A percentile compares a stretch with the other conserved stretches of the same genome.
Conservation (phyloP, 2,329 filamentous ascomycete species). For the Apiospora koreana region DNA sequence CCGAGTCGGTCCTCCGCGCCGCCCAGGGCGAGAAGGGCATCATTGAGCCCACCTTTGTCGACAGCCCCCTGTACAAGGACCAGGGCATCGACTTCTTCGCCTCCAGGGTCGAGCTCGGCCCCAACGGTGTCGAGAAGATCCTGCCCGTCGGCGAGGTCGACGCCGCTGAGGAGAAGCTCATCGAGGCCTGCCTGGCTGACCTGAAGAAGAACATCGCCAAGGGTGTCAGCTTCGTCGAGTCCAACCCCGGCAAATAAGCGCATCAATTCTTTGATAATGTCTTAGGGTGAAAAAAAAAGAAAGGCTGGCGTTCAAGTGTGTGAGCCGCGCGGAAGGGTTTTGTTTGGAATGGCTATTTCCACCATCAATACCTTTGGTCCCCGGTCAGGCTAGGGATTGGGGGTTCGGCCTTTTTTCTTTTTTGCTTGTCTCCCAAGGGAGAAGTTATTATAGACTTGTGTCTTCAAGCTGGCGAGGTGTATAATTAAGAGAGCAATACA, state of each 20-base stretch:
- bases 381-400: slow-evolving; percentile 10
- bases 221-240: slow-evolving; percentile 66
- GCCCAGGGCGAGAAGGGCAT: slow-evolving; percentile 92
- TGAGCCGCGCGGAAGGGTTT: background rate
- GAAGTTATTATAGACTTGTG: slow-evolving; percentile 17
- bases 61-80: slow-evolving; percentile 98
- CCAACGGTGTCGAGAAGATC: slow-evolving; percentile 94
- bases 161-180: slow-evolving; percentile 82
- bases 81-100: slow-evolving; percentile 97
- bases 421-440: slow-evolving; percentile 14
- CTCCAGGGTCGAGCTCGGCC: slow-evolving; percentile 92
- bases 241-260: slow-evolving; percentile 55
- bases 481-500: slow-evolving; percentile 14
- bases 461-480: slow-evolving; percentile 18
- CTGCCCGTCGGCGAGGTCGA: slow-evolving; percentile 83
- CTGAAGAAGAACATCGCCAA: slow-evolving; percentile 96
- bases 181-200: slow-evolving; percentile 82
- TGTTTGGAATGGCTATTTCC: slow-evolving; percentile 7
- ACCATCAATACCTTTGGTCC: background rate
- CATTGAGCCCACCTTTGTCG: slow-evolving; percentile 93
- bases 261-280: background rate
- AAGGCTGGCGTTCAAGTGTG: background rate
- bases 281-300: background rate
- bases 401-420: slow-evolving; percentile 9
- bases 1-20: slow-evolving; percentile 92